These are phyloP conservation scores for Urochloa ruziziensis DNA, from an alignment of 176 grass and related monocot species.

Conservation along the genomic window DNA sequence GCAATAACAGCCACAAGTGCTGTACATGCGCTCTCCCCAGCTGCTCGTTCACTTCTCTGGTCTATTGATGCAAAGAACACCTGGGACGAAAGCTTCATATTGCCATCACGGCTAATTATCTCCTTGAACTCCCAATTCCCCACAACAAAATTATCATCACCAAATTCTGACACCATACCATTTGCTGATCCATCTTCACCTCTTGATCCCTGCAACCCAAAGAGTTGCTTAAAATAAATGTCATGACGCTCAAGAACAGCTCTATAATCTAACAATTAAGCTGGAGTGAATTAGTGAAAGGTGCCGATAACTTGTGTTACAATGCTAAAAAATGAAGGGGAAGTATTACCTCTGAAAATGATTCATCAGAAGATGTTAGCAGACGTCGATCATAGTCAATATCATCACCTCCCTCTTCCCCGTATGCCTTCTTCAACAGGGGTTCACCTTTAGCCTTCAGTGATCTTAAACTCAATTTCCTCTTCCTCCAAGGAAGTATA, in stretches of 20 bases:
- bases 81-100: slow-evolving; percentile 69
- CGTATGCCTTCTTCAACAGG: slow-evolving; percentile 73
- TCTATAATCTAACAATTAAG: slow-evolving; percentile 18
- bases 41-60: slow-evolving; percentile 83
- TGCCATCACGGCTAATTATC: slow-evolving; percentile 64
- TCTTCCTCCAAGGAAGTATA: slow-evolving; percentile 72
- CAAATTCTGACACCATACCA: slow-evolving; percentile 57
- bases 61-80: slow-evolving; percentile 94
- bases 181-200: slow-evolving; percentile 38
- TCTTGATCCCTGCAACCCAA: slow-evolving; percentile 38
- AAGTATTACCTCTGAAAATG: slow-evolving; percentile 43
- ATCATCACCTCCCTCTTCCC: slow-evolving; percentile 84
- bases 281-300: not conserved
- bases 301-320: not conserved
- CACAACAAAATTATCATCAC: slow-evolving; percentile 71
- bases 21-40: slow-evolving; percentile 82
- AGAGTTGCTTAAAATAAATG: slow-evolving; percentile 14
- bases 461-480: slow-evolving; percentile 51
- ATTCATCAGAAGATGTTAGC: slow-evolving; percentile 37
- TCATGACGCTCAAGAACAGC: not conserved
- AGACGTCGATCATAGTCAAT: slow-evolving; percentile 78
- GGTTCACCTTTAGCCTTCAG: slow-evolving; percentile 66
- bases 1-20: slow-evolving; percentile 80
- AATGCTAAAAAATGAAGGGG: not conserved
- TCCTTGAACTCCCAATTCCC: slow-evolving; percentile 82